Evolutionary conservation across 2,329 filamentous ascomycete species (phyloP), one percentile per base, ranked within the genome.

Genomic region (Aspergillus tubingensis): DNA sequence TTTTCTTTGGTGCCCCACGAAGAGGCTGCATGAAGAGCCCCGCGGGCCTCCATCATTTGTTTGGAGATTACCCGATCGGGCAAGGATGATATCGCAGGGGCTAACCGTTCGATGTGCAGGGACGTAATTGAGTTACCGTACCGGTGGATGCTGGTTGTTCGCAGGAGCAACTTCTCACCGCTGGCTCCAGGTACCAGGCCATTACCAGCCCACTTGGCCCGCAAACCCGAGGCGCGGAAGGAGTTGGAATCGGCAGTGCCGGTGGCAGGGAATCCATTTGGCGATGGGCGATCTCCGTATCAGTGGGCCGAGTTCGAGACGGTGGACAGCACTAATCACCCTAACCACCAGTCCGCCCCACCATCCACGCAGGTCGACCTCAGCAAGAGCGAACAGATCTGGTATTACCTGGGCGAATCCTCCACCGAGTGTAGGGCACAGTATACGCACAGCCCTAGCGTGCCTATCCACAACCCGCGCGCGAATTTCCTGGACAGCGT

Each of bases 351-450:
- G 63, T 90, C 89, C 68, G 81, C 81, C 63, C 81, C 80, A 57
- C 81, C 80, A 54, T 87, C 91, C 74, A 83, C 82, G 71, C 90
- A 88, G 76, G 80, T 96, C 60, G 87, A 96, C 70, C 76, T 96
- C 8, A 77, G 77, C 62, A 91, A 90, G 72, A 82, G 88, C 15
- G 85, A 94, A 62, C 88, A 91, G 72, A 76, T 96, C 17, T 98
- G 93, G 91, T 86, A 92, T 78, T 98, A 97, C 74, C 83, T 99
- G 62, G 91, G 91, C 32, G 87, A 87, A 73, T 86, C 85, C 19
- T 98, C 94, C 21, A 97, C 94, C 6, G 94, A 98, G 71, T 90
- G 92, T 57, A 92, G 89, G 75, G 89, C 92, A 25, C 92, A 96
- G 74, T 99, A 95, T 77, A 96, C 93, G 4, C 91, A 95, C 69